Percentiles rank a stretch among this genome's conserved stretches.
Evolutionary conservation across 352 stramenopile genomes (phyloP).

Genomic region (Aphanomyces stellatus): DNA sequence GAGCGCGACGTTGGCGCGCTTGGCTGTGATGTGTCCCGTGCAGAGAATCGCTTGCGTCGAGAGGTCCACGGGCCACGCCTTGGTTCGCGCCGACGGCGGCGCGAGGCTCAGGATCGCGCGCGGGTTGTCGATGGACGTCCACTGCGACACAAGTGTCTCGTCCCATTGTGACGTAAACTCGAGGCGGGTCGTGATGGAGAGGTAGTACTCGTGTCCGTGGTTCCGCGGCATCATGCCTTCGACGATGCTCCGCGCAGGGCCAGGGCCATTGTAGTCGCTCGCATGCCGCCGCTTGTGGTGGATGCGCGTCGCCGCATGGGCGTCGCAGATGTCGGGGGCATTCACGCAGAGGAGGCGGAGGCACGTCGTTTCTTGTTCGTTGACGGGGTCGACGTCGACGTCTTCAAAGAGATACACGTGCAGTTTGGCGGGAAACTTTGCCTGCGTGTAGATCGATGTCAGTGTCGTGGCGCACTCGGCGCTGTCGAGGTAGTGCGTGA

Average conservation of each 20-base stretch:
- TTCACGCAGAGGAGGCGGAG: constrained; percentile 50
- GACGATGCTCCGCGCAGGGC: constrained; percentile 44
- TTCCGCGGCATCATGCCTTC: constrained; percentile 47
- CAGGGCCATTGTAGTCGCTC: constrained; percentile 40
- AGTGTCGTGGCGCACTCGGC: constrained; percentile 47
- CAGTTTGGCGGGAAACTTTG: not conserved
- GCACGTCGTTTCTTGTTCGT: constrained; percentile 43
- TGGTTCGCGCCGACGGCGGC: constrained; percentile 46
- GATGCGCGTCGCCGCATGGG: constrained; percentile 42
- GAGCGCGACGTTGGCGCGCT: constrained; percentile 35
- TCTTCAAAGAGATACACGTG: constrained; percentile 62
- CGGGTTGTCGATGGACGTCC: constrained; percentile 69
- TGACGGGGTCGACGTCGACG: constrained; percentile 28
- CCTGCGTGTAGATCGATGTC: constrained; percentile 9
- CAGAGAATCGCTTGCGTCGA: constrained; percentile 44
- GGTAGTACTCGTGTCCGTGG: constrained; percentile 47
- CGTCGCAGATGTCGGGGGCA: constrained; percentile 31
- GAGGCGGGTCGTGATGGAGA: constrained; percentile 56
- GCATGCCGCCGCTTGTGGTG: constrained; percentile 43
- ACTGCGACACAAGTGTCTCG: constrained; percentile 61
- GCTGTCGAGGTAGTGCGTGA: constrained; percentile 57
- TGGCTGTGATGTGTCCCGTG: constrained; percentile 72
- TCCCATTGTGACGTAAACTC: constrained; percentile 73
- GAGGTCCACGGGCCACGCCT: constrained; percentile 25
- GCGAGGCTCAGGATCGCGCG: constrained; percentile 69